Evolutionary conservation across 352 stramenopile species (phyloP).

Genomic region (Globisporangium barbulae): DNA sequence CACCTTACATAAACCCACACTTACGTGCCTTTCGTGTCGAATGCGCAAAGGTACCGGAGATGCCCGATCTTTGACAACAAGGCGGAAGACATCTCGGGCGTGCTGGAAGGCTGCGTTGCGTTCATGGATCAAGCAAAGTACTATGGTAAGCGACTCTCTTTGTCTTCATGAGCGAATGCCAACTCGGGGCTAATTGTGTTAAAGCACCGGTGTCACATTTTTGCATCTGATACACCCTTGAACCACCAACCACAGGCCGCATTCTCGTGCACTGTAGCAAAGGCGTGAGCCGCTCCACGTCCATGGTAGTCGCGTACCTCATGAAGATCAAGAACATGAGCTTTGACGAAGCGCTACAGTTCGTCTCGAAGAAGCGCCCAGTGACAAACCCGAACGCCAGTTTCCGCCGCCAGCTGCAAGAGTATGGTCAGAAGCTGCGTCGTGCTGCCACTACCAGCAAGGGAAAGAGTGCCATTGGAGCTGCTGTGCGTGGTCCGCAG

Average conservation of each 20-base stretch:
- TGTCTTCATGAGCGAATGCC: background rate
- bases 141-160: slow-evolving; percentile 60
- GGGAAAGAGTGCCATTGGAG: background rate
- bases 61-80: slow-evolving; percentile 90
- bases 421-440: slow-evolving; percentile 47
- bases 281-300: slow-evolving; percentile 87
- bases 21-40: background rate
- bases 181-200: slow-evolving; percentile 26
- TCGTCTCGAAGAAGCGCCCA: slow-evolving; percentile 48
- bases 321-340: slow-evolving; percentile 80
- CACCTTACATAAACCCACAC: background rate
- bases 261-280: slow-evolving; percentile 93
- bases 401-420: slow-evolving; percentile 60
- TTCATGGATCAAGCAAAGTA: slow-evolving; percentile 92
- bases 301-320: slow-evolving; percentile 89
- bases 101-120: slow-evolving; percentile 78
- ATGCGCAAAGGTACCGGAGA: slow-evolving; percentile 54
- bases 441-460: slow-evolving; percentile 15
- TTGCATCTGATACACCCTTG: background rate
- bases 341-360: slow-evolving; percentile 60
- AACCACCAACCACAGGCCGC: slow-evolving; percentile 34
- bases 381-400: slow-evolving; percentile 73
- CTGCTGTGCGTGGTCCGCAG: slow-evolving; percentile 11
- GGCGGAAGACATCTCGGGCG: slow-evolving; percentile 80
- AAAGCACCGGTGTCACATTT: slow-evolving; percentile 28